A percentile compares a stretch with the other conserved stretches of the same genome.
phyloP scores from a whole-genome alignment of 2,329 filamentous ascomycete species.

The Diaporthe sp. region DNA sequence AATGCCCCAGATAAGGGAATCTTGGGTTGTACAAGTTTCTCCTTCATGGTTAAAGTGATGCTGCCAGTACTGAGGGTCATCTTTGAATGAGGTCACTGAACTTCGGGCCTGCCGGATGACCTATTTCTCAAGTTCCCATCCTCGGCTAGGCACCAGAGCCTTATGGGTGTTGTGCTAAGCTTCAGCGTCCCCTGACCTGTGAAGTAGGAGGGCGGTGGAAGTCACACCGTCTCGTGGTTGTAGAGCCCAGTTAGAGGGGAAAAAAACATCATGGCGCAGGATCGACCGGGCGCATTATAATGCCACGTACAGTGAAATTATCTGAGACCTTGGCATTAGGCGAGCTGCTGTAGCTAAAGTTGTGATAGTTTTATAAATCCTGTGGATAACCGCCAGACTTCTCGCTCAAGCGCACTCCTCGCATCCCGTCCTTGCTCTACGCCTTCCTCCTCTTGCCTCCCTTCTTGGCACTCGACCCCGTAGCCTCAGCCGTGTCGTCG shows the following conservation, averaged over 20 bases:
- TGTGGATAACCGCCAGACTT: neutral
- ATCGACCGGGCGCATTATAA: too few relatives aligned
- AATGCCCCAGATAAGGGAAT: neutral
- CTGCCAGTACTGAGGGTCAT: too few relatives aligned
- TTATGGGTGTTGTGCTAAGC: neutral
- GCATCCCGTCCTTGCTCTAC: constrained; percentile 42
- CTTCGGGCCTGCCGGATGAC: too few relatives aligned
- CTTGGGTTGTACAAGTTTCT: neutral
- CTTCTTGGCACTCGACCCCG: constrained; percentile 54
- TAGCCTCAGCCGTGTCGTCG: constrained; percentile 45
- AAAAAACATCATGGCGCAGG: too few relatives aligned
- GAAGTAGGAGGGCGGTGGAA: too few relatives aligned
- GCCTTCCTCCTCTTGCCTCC: constrained; percentile 63
- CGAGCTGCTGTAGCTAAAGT: neutral
- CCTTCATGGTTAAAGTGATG: neutral
- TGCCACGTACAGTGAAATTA: neutral
- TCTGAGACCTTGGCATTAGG: neutral
- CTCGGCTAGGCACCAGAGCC: neutral
- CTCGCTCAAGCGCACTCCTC: neutral
- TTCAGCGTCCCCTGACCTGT: neutral
- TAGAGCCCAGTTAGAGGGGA: neutral
- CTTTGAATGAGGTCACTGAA: too few relatives aligned
- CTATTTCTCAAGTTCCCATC: neutral
- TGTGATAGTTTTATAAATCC: neutral
- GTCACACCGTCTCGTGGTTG: neutral